Conservation (phyloP, 2,329 filamentous ascomycete genomes). For the Phoma herbarum region DNA sequence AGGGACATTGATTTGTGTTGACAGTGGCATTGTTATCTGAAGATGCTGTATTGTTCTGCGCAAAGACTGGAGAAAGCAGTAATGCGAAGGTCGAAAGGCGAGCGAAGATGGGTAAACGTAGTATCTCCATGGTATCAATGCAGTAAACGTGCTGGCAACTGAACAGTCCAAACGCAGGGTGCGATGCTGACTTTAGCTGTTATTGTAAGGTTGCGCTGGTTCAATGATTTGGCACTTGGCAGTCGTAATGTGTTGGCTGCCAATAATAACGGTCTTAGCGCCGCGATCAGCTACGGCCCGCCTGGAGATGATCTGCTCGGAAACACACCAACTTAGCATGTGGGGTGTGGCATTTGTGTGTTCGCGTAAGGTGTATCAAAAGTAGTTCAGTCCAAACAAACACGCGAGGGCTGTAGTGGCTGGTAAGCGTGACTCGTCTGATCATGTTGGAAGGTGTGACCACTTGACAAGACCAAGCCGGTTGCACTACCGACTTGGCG, state of each 20-base stretch:
- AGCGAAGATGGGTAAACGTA: slow-evolving; percentile 2
- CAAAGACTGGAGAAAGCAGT: neutral
- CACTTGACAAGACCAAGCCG: slow-evolving; percentile 20
- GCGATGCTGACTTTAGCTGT: slow-evolving; percentile 4
- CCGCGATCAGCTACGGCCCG: slow-evolving; percentile 8
- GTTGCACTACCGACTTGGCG: slow-evolving; percentile 21
- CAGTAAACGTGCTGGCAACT: neutral
- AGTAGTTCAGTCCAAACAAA: neutral
- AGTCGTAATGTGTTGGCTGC: slow-evolving; percentile 17
- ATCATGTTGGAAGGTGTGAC: slow-evolving; percentile 12
- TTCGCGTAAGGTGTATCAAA: neutral
- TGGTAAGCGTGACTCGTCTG: neutral
- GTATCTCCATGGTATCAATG: neutral
- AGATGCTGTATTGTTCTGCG: neutral
- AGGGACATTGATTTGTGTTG: neutral
- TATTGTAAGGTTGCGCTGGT: slow-evolving; percentile 15
- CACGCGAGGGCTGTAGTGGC: slow-evolving; percentile 5
- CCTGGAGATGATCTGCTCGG: slow-evolving; percentile 5
- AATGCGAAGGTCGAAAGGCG: slow-evolving; percentile 1
- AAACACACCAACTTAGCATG: neutral
- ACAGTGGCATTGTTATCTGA: neutral
- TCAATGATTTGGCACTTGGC: slow-evolving; percentile 17
- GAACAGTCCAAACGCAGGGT: neutral
- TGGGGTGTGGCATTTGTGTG: neutral
- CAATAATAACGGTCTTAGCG: slow-evolving; percentile 23